Conservation (phyloP, 1,284 basidiomycete species). For the Puccinia hordei region DNA sequence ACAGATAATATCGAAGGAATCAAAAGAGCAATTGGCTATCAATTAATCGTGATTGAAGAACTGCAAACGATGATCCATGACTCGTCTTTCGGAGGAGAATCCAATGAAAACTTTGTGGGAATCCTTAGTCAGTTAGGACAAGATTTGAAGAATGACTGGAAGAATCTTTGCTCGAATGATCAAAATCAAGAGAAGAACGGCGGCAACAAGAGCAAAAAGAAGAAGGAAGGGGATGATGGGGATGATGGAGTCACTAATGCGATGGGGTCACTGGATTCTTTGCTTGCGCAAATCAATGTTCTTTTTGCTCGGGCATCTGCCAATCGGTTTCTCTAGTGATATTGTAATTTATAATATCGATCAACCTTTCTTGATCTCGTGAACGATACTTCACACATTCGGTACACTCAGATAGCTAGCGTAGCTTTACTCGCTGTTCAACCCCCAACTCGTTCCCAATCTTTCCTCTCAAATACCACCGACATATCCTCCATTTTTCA, state of each 20-base stretch:
- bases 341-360: too few relatives aligned
- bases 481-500: too few relatives aligned
- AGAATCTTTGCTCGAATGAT: slow-evolving; percentile 3
- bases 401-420: too few relatives aligned
- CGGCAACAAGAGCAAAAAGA: not conserved
- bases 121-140: not conserved
- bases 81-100: not conserved
- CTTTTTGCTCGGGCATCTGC: slow-evolving; percentile 21
- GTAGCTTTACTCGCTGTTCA: too few relatives aligned
- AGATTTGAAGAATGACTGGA: not conserved
- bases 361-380: too few relatives aligned
- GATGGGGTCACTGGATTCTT: not conserved
- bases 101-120: not conserved
- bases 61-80: not conserved
- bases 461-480: too few relatives aligned
- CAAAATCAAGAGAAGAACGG: not conserved
- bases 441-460: too few relatives aligned
- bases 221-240: not conserved
- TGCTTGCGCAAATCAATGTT: slow-evolving; percentile 1
- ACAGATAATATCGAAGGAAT: slow-evolving; percentile 13
- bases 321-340: slow-evolving; percentile 3
- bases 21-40: slow-evolving; percentile 21
- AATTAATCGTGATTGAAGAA: slow-evolving; percentile 26
- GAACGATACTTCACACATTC: too few relatives aligned
- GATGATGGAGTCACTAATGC: too few relatives aligned